Base-by-base conservation (phyloP, 305 asterid genomes). In the Fraxinus dipetala region DNA sequence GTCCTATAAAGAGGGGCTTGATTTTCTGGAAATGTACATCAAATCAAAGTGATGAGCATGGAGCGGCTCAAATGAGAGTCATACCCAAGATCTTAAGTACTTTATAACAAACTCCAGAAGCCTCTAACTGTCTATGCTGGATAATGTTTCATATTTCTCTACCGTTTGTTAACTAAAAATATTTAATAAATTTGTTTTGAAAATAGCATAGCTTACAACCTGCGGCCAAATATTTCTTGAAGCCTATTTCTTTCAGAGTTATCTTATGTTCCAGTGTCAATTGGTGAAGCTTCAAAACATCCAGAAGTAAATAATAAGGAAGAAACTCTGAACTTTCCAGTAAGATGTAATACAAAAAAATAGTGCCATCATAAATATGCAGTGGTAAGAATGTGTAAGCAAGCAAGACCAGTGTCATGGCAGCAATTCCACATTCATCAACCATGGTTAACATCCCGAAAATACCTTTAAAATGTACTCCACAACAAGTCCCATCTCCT, bases 381-480 rank as follows among this genome's bases (percentile, higher is more conserved):
- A 6, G 67, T 56, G 67, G 28, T 56, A 56, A 54, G 24, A 54
- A 54, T 2, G 28, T 6, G 28, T 56, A 9, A 48, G 70, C n/a
- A 61, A 73, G 84, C 43, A 76, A 79, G 34, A 65, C 31, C 30
- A 18, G 48, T 75, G 72, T 70, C 35, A 56, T 56, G 28, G 80
- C 32, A 75, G 31, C 75, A 18, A 24, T 80, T 56, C 78, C 38
- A 24, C 11, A 73, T 36, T 70, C 67, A 79, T 31, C 73, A 67
- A 76, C 72, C 73, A 59, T 72, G 76, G 79, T 67, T 77, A 81
- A 87, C 51, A 79, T 82, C 84, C 59, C 78, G 79, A 83, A 85
- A 82, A 22, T 92, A 93, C 98, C 98, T 95, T 93, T 85, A 95
- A 85, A 80, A 93, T 90, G 89, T 90, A 95, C 90, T 92, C 97